Conservation (phyloP, 2,329 filamentous ascomycete species). For the Ramularia endophylla region DNA sequence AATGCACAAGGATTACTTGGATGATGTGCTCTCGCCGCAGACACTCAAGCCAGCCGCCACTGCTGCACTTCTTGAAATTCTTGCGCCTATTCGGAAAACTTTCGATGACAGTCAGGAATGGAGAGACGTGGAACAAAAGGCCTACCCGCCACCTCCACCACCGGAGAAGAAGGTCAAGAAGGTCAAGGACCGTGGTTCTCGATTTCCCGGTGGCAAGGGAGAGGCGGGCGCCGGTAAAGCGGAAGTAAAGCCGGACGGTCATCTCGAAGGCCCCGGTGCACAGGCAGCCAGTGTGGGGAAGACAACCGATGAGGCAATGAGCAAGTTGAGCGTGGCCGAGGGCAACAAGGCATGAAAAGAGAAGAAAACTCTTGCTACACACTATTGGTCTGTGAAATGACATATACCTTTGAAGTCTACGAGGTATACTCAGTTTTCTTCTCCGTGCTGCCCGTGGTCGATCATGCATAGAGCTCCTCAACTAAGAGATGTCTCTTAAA, state of each 20-base stretch:
- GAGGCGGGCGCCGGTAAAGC: conserved; percentile 27
- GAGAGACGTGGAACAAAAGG: conserved; percentile 69
- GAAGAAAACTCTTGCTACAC: no score
- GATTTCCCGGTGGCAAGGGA: conserved; percentile 48
- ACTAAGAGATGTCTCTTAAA: conserved; percentile 5
- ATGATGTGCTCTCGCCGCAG: conserved; percentile 67
- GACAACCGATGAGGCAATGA: conserved; percentile 36
- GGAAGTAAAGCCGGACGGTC: conserved; percentile 41
- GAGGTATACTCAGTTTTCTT: no score
- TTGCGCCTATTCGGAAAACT: conserved; percentile 70
- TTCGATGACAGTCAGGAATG: conserved; percentile 69
- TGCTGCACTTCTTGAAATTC: conserved; percentile 63
- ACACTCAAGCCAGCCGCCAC: conserved; percentile 79
- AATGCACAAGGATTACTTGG: conserved; percentile 72
- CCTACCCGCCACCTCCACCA: conserved; percentile 67
- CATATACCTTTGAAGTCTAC: no score
- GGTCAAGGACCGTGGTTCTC: conserved; percentile 68
- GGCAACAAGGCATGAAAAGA: conserved; percentile 9
- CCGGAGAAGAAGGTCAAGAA: conserved; percentile 62
- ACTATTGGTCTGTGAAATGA: no score
- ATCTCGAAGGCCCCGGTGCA: conserved; percentile 39
- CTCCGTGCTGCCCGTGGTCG: conserved; percentile 1
- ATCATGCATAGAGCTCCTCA: conserved; percentile 7
- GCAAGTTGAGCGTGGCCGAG: conserved; percentile 26
- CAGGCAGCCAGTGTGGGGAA: conserved; percentile 38